phyloP scores from a whole-genome alignment of 176 grass and related monocot species.

The Poa annua region DNA sequence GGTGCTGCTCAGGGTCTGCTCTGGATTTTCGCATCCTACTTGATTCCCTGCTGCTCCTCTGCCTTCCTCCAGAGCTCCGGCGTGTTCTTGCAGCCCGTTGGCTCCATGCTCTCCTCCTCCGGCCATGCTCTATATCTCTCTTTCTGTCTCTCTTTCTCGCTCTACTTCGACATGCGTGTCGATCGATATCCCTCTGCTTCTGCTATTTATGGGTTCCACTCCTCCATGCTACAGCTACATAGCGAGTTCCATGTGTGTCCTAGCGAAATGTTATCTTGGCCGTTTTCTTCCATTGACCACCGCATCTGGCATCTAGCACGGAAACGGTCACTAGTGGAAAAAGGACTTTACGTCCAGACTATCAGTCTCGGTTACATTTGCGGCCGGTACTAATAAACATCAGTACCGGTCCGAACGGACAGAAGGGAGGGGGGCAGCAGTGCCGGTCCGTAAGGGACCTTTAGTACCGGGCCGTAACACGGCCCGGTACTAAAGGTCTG shows the following conservation, averaged over 20 bases:
- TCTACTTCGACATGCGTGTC: neutral
- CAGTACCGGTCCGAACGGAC: too few species aligned
- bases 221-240: neutral
- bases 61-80: conserved; percentile 48
- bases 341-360: too few species aligned
- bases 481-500: too few species aligned
- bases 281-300: conserved; percentile 23
- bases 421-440: too few species aligned
- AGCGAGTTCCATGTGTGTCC: conserved; percentile 1
- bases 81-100: conserved; percentile 33
- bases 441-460: too few species aligned
- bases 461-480: too few species aligned
- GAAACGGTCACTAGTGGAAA: too few species aligned
- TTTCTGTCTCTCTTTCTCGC: neutral
- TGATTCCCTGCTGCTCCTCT: conserved; percentile 34
- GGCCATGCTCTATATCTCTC: conserved; percentile 32
- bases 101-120: conserved; percentile 32
- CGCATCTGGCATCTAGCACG: neutral
- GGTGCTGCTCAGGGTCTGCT: conserved; percentile 17
- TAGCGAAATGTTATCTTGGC: conserved; percentile 30
- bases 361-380: too few species aligned
- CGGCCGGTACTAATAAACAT: too few species aligned
- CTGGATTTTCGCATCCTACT: conserved; percentile 32
- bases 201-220: conserved; percentile 43
- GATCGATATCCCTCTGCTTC: neutral